Evolutionary conservation across 306 rosid genomes (phyloP).

Genomic region (Crotalaria pallida): DNA sequence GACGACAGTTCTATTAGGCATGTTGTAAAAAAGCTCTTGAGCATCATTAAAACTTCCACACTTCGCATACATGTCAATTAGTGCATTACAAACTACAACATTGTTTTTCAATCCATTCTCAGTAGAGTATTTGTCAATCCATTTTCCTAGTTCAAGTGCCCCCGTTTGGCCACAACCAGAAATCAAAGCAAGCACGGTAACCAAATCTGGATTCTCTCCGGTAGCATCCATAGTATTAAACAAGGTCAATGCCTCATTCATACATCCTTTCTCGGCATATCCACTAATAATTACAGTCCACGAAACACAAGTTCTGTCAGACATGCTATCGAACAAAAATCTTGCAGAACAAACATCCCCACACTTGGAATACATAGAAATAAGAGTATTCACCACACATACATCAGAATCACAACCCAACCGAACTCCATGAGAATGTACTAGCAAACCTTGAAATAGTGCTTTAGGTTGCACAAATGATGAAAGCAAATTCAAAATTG

Average conservation of each 20-base stretch:
- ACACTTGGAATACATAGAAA: slow-evolving; percentile 66
- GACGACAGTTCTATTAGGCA: slow-evolving; percentile 48
- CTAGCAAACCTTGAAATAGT: slow-evolving; percentile 41
- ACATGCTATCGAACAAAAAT: slow-evolving; percentile 46
- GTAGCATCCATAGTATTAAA: slow-evolving; percentile 54
- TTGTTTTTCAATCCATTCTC: slow-evolving; percentile 40
- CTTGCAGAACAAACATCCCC: slow-evolving; percentile 51
- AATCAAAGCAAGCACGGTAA: slow-evolving; percentile 53
- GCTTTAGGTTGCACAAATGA: slow-evolving; percentile 43
- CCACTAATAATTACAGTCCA: slow-evolving; percentile 73
- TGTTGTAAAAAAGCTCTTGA: slow-evolving; percentile 33
- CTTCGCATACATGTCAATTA: slow-evolving; percentile 73
- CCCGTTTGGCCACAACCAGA: slow-evolving; percentile 59
- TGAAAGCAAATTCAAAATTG: slow-evolving; percentile 48
- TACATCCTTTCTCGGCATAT: slow-evolving; percentile 49
- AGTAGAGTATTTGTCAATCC: slow-evolving; percentile 42
- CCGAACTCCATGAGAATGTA: slow-evolving; percentile 57
- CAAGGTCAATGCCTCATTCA: slow-evolving; percentile 45
- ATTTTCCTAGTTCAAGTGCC: slow-evolving; percentile 51
- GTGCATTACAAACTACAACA: slow-evolving; percentile 55
- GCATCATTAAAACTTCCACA: slow-evolving; percentile 55
- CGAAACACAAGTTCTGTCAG: slow-evolving; percentile 51
- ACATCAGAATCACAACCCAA: slow-evolving; percentile 57
- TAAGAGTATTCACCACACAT: slow-evolving; percentile 47
- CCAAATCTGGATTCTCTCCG: slow-evolving; percentile 53